phyloP scores from a whole-genome alignment of 2,329 filamentous ascomycete genomes.

The Lachnellula suecica region DNA sequence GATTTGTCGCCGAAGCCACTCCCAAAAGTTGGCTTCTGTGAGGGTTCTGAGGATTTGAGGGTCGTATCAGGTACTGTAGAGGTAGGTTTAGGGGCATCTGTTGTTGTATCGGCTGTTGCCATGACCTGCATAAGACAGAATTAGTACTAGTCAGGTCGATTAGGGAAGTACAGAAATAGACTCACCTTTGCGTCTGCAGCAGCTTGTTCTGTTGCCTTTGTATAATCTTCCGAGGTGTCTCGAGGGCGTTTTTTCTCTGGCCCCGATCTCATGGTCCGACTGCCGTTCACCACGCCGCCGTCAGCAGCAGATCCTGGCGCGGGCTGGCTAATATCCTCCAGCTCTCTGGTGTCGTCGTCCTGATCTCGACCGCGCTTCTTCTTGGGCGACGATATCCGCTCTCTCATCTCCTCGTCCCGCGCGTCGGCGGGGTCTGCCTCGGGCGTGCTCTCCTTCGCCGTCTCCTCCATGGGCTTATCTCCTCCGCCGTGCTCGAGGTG shows the following conservation, averaged over 20 bases:
- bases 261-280: conserved; percentile 45
- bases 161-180: background rate
- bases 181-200: conserved; percentile 20
- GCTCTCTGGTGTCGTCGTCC: conserved; percentile 45
- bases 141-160: conserved; percentile 7
- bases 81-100: conserved; percentile 4
- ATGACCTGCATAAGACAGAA: conserved; percentile 10
- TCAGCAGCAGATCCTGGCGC: conserved; percentile 40
- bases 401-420: conserved; percentile 42
- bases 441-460: conserved; percentile 26
- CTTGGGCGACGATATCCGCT: conserved; percentile 59
- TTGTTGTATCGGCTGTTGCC: conserved; percentile 2
- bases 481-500: conserved; percentile 29
- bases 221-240: conserved; percentile 40
- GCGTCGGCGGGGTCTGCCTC: conserved; percentile 37
- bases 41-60: conserved; percentile 14
- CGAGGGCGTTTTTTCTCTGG: conserved; percentile 66
- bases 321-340: conserved; percentile 32
- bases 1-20: conserved; percentile 29
- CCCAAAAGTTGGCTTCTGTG: conserved; percentile 19
- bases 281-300: conserved; percentile 38
- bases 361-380: conserved; percentile 54
- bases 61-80: conserved; percentile 8
- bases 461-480: conserved; percentile 29
- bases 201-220: conserved; percentile 25